Evolutionary conservation across 2,329 filamentous ascomycete species (phyloP), one percentile per base, ranked within the genome.

Genomic region (Paramyrothecium sp.): DNA sequence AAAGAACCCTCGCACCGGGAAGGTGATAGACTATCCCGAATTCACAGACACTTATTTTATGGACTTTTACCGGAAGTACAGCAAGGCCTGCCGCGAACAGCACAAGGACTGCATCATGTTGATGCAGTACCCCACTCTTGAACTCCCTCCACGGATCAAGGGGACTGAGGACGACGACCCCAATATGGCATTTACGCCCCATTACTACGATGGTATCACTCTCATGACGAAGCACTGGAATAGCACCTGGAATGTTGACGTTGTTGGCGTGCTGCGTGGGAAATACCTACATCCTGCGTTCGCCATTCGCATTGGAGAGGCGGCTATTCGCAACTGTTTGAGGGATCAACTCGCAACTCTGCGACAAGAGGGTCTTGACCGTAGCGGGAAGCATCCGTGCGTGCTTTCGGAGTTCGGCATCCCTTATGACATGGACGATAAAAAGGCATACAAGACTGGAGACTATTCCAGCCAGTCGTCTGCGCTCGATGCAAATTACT

Each of bases 191-290:
- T 98, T 97, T 71, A 89, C 95, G 11, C 92, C 93, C 2, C 95
- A 99, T 74, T 99, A 91, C 71, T 99, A 99, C 72, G 95, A 99
- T 66, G 95, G 95, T 12, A 89, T 99, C 56, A 99, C 95, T 0
- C 81, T 99, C 3, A 90, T 99, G 83, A 98, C 92, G 13, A 99
- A 99, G 76, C 96, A 97, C 73, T 99, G 95, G 95, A 99, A 98
- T 70, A 89, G 93, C 44, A 87, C 89, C 17, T 99, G 95, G 90
- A 99, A 99, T 65, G 90, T 99, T 8, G 95, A 99, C 70, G 91
- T 99, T 4, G 87, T 99, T 53, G 95, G 95, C 2, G 85, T 99
- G 16, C 79, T 99, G 48, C 89, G 95, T 50, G 95, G 95, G 13
- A 89, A 89, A 62, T 99, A 99, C 69, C 80, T 90, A 63, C 90